phyloP scores from a whole-genome alignment of 148 eudicot species.

The Vaccinium macrocarpon region DNA sequence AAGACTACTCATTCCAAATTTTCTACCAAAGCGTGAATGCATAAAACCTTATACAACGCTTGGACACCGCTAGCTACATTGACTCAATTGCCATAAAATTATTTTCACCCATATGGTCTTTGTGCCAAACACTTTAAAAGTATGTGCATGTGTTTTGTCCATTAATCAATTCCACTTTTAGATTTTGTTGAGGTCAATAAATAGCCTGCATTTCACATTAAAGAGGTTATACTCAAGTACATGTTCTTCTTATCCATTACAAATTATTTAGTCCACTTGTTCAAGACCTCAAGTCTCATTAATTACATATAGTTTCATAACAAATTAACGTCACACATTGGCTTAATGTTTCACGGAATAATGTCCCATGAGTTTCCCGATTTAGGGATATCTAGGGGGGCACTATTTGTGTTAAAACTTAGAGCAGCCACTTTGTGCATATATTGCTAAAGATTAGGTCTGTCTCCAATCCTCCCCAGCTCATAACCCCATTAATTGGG shows the following conservation, averaged over 20 bases:
- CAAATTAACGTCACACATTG: neutral
- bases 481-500: too few species aligned
- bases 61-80: neutral
- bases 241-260: neutral
- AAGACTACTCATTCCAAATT: neutral
- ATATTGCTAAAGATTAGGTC: too few species aligned
- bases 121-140: neutral
- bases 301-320: neutral
- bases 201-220: neutral
- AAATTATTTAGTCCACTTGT: neutral
- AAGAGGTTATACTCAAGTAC: neutral
- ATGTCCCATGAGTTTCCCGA: too few species aligned
- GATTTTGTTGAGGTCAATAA: neutral
- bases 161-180: neutral
- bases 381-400: too few species aligned
- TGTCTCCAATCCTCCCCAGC: too few species aligned
- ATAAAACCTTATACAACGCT: neutral
- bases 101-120: neutral
- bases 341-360: too few species aligned
- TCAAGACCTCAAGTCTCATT: constrained; percentile 6
- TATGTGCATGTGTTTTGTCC: neutral
- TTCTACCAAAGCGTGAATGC: neutral
- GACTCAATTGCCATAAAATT: neutral
- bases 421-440: too few species aligned
- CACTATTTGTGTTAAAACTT: too few species aligned